Evolutionary conservation across 2,329 filamentous ascomycete species (phyloP).

Genomic region (Aspergillus sp.): DNA sequence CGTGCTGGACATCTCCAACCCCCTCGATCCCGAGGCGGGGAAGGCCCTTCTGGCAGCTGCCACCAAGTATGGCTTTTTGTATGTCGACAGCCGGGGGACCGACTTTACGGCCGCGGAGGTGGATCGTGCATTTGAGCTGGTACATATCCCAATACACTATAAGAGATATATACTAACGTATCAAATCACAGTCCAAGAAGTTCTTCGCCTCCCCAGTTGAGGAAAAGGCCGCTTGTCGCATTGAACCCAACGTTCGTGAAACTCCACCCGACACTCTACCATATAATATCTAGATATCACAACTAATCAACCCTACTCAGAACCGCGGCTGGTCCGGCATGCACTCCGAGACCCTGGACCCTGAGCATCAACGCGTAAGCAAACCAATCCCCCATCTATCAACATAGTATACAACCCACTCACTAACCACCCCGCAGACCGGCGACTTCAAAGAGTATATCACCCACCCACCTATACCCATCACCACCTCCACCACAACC

Average conservation of each 20-base stretch:
- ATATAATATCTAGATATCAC: not conserved
- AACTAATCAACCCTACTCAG: slow-evolving; percentile 39
- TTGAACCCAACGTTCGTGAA: slow-evolving; percentile 60
- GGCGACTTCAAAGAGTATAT: slow-evolving; percentile 86
- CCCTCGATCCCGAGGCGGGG: slow-evolving; percentile 61
- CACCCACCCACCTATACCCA: not conserved
- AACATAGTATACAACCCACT: not conserved
- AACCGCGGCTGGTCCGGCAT: slow-evolving; percentile 89
- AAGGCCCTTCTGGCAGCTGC: slow-evolving; percentile 76
- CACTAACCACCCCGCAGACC: slow-evolving; percentile 49
- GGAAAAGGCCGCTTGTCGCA: slow-evolving; percentile 74
- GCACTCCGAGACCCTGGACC: slow-evolving; percentile 86
- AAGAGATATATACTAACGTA: not conserved
- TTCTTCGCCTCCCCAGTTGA: slow-evolving; percentile 71
- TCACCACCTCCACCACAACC: not conserved
- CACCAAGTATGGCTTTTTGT: slow-evolving; percentile 82
- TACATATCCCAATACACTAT: slow-evolving; percentile 35
- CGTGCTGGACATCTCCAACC: slow-evolving; percentile 75
- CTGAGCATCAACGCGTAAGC: slow-evolving; percentile 72
- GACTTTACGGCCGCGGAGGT: slow-evolving; percentile 69
- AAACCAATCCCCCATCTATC: not conserved
- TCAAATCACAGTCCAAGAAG: slow-evolving; percentile 58
- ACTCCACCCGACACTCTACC: not conserved
- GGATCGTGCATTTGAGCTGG: slow-evolving; percentile 71
- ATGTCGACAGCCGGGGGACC: slow-evolving; percentile 72